These are phyloP conservation scores for Pichia sp. DNA, from an alignment of 1,139 yeast species.

Conservation along the genomic window DNA sequence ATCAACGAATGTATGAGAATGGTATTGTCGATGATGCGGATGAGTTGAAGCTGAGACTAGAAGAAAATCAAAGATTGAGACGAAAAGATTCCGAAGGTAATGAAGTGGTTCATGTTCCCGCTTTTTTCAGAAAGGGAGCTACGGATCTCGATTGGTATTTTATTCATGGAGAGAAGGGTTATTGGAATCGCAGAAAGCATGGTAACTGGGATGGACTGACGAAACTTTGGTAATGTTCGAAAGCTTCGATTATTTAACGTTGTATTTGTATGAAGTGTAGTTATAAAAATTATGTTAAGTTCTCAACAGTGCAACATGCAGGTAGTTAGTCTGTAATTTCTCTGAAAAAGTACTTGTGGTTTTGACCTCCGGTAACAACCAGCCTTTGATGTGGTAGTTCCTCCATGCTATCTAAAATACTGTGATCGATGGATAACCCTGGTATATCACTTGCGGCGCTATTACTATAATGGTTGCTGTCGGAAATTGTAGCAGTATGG, in stretches of 20 bases:
- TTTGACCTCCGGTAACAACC: constrained; percentile 39
- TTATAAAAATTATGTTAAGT: background rate
- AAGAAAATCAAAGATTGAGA: constrained; percentile 75
- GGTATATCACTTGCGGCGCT: constrained; percentile 21
- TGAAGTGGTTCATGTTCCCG: constrained; percentile 48
- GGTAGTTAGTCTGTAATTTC: constrained; percentile 20
- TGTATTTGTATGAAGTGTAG: background rate
- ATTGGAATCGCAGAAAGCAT: constrained; percentile 72
- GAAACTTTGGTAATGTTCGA: constrained; percentile 44
- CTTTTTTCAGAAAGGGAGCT: constrained; percentile 54
- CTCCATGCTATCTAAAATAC: background rate
- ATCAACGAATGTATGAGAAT: constrained; percentile 64
- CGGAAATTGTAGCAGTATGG: background rate
- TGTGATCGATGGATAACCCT: constrained; percentile 22
- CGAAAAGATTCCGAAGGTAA: constrained; percentile 55
- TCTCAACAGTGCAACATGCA: no score
- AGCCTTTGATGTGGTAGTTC: constrained; percentile 17
- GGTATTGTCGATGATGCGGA: constrained; percentile 74
- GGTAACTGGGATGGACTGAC: constrained; percentile 56
- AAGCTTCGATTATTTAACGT: background rate
- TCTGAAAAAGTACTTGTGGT: constrained; percentile 42
- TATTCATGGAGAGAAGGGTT: constrained; percentile 58
- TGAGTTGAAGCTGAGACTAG: constrained; percentile 57
- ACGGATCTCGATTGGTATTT: constrained; percentile 53
- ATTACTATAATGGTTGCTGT: background rate